Percentiles rank a stretch among this genome's conserved stretches.
Evolutionary conservation across 257 asterid genomes (phyloP).

Genomic region (Scutellaria galericulata): DNA sequence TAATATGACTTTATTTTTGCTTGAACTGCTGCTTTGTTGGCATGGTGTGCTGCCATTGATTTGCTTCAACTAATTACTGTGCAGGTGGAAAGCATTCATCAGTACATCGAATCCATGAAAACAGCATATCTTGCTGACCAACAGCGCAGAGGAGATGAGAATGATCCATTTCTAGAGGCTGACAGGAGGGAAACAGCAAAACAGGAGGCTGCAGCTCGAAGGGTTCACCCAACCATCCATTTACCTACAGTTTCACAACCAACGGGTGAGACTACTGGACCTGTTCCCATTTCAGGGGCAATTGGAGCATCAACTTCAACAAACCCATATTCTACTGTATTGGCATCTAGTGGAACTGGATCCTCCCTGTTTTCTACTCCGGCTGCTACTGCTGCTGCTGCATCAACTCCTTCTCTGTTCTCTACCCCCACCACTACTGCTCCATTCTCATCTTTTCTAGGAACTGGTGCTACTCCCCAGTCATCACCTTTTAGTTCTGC

Average conservation of each 20-base stretch:
- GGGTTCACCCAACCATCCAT: constrained; percentile 93
- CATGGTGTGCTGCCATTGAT: background rate
- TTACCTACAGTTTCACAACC: constrained; percentile 73
- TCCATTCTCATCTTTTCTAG: constrained; percentile 61
- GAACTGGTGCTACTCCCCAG: constrained; percentile 70
- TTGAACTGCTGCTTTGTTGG: background rate
- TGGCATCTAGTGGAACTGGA: constrained; percentile 74
- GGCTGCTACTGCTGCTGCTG: constrained; percentile 44
- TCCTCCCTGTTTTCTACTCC: constrained; percentile 75
- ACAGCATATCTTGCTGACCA: constrained; percentile 91
- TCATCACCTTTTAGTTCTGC: constrained; percentile 66
- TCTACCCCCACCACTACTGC: constrained; percentile 74
- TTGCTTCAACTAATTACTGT: constrained; percentile 26
- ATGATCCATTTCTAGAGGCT: constrained; percentile 94
- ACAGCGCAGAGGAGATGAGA: constrained; percentile 77
- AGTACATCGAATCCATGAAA: constrained; percentile 93
- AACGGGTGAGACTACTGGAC: constrained; percentile 56
- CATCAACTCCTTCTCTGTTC: constrained; percentile 67
- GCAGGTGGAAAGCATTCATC: constrained; percentile 94
- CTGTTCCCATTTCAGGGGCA: constrained; percentile 55
- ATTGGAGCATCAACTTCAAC: constrained; percentile 60
- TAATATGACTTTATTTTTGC: background rate
- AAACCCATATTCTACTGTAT: constrained; percentile 44
- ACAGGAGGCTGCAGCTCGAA: constrained; percentile 95
- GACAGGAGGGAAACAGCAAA: constrained; percentile 91